Evolutionary conservation across 176 grass and related monocot genomes (phyloP).

Genomic region (Phoenix roebelenii): DNA sequence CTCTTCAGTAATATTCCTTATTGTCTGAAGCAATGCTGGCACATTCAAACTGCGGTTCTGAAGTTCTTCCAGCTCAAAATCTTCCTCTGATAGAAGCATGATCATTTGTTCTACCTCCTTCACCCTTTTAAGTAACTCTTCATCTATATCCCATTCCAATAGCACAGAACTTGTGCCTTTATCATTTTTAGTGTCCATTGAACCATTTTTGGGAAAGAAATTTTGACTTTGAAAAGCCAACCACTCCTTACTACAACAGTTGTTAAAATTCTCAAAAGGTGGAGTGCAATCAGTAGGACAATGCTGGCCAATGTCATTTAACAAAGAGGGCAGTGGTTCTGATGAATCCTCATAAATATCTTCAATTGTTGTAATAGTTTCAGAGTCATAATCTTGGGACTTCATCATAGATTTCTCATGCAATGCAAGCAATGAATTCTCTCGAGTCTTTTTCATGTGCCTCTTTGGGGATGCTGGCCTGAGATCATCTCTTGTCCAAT

Average conservation of each 20-base stretch:
- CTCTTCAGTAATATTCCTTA: slow-evolving; percentile 58
- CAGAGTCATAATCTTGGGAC: slow-evolving; percentile 7
- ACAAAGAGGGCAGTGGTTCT: slow-evolving; percentile 6
- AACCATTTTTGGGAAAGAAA: slow-evolving; percentile 1
- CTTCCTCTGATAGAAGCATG: slow-evolving; percentile 27
- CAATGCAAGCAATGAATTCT: slow-evolving; percentile 1
- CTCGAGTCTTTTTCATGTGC: neutral
- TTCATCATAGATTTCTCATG: slow-evolving; percentile 3
- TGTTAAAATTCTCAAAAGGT: slow-evolving; percentile 1
- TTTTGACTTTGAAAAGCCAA: slow-evolving; percentile 3
- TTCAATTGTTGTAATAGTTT: slow-evolving; percentile 44
- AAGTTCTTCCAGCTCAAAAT: slow-evolving; percentile 32
- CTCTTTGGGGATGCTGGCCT: neutral
- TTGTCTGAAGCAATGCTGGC: slow-evolving; percentile 40
- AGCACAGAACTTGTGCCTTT: neutral
- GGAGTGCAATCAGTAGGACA: neutral
- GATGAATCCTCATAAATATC: slow-evolving; percentile 72
- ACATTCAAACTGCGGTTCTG: slow-evolving; percentile 24
- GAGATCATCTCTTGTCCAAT: slow-evolving; percentile 10
- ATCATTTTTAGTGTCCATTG: neutral
- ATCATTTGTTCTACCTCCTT: slow-evolving; percentile 55
- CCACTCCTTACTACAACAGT: neutral
- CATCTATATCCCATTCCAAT: slow-evolving; percentile 47
- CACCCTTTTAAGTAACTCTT: slow-evolving; percentile 39
- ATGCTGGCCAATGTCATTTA: neutral